These are phyloP conservation scores for Globisporangium polare DNA, from an alignment of 352 stramenopile genomes.

Conservation along the genomic window DNA sequence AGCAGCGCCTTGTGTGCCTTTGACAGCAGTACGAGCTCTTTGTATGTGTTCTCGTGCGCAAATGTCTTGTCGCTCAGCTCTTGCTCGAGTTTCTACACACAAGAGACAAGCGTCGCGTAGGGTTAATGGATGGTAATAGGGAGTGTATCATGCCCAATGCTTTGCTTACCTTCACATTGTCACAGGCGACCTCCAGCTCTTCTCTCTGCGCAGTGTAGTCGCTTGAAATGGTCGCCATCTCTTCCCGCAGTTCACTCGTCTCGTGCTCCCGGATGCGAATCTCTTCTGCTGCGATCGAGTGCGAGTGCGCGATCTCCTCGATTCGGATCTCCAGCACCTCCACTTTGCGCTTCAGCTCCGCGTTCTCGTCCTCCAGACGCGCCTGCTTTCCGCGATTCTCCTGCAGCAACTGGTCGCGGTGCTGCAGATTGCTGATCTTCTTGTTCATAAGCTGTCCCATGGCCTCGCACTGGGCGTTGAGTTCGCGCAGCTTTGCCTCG, in stretches of 20 bases:
- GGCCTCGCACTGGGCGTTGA: conserved; percentile 61
- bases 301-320: conserved; percentile 66
- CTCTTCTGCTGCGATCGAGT: conserved; percentile 54
- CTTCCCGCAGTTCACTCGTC: conserved; percentile 46
- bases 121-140: not conserved
- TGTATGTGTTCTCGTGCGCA: conserved; percentile 68
- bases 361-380: conserved; percentile 72
- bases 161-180: conserved; percentile 41
- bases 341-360: conserved; percentile 68
- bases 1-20: conserved; percentile 72
- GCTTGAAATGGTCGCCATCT: conserved; percentile 57
- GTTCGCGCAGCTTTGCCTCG: conserved; percentile 57
- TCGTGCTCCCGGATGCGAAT: conserved; percentile 62
- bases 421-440: conserved; percentile 56
- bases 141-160: not conserved
- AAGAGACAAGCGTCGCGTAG: not conserved
- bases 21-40: conserved; percentile 71
- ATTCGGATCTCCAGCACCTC: conserved; percentile 73
- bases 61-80: conserved; percentile 53
- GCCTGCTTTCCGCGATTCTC: conserved; percentile 52
- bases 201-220: conserved; percentile 67
- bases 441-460: conserved; percentile 79
- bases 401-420: conserved; percentile 67
- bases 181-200: conserved; percentile 45
- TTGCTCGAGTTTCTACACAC: conserved; percentile 45